Base-by-base conservation (phyloP, 164 flowering plant genomes). In the Dillenia turbinata region DNA sequence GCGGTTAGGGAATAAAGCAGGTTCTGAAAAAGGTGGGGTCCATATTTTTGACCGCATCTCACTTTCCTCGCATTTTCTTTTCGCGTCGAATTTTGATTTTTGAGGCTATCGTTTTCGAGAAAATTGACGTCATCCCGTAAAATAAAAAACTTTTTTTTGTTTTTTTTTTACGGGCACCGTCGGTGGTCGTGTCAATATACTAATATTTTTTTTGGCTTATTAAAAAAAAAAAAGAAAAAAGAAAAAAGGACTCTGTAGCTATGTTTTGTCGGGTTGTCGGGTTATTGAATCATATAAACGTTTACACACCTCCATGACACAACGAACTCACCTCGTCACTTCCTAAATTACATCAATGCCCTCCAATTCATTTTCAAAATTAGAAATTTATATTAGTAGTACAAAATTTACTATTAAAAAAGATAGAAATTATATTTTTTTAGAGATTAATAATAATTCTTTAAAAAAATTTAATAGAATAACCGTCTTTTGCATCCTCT, bases 1-100 rank as follows among this genome's bases (percentile, higher is more conserved):
- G 84, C 87, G 87, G 87, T 83, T 85, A 75, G 56, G 70, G 74
- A 78, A 76, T 68, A 75, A 78, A 76, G 74, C 57, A 54, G 22
- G 22, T 19, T 19, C 22, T 19, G 22, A 19, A 8, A 14, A 33
- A 52, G 57, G 68, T 49, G 60, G 78, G 67, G 26, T 64, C 69
- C 61, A 17, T 13, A 55, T 65, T 77, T 72, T 69, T 75, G 74
- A 68, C 73, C 63, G 14, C 56, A 47, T 45, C 59, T 44, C 56
- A 2, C 17, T 54, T 14, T 26, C 33, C n/a, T 51, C 7, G 26
- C 22, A 59, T 44, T 54, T 47, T 44, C 9, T 43, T 44, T 68
- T 52, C 44, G 2, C 22, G 9, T 2, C 10, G 17, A 9, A 15
- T 12, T 16, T 59, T 16, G 17, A 9, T 0, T 12, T 16, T 59